Conservation (phyloP, 2,329 filamentous ascomycete genomes). For the Hypoxylon sp. region DNA sequence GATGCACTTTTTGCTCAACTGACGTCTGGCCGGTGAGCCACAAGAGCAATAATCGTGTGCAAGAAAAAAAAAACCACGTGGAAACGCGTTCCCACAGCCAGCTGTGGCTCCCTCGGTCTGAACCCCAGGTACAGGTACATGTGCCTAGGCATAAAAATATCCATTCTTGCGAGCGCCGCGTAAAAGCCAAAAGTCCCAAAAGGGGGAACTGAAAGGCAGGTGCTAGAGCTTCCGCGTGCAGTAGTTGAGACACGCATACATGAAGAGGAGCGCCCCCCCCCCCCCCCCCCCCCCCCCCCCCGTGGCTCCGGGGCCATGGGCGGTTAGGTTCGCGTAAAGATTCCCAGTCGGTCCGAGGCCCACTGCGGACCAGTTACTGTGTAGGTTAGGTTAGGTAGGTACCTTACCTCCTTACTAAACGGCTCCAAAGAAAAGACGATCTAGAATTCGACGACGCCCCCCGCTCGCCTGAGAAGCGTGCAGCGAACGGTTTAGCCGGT, state of each 20-base stretch:
- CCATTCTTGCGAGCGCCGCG: background rate
- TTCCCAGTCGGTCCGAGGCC: conserved; percentile 35
- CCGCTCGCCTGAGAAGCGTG: background rate
- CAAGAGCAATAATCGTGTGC: background rate
- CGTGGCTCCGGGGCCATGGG: background rate
- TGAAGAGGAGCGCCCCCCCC: background rate
- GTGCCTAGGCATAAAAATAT: background rate
- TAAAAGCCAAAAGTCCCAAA: conserved; percentile 3
- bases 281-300: no score
- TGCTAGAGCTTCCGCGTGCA: conserved; percentile 3
- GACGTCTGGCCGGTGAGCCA: conserved; percentile 11
- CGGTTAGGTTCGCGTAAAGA: conserved; percentile 10
- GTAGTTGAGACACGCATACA: conserved; percentile 16
- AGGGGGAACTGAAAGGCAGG: background rate
- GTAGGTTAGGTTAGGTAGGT: background rate
- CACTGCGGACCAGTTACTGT: background rate
- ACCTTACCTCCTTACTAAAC: background rate
- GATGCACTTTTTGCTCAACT: background rate
- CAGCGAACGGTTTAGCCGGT: background rate
- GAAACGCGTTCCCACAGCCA: conserved; percentile 3
- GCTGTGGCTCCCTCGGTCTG: conserved; percentile 1
- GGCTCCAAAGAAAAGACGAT: background rate
- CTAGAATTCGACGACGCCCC: background rate
- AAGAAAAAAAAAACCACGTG: conserved; percentile 3
- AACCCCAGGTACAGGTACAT: conserved; percentile 4